Evolutionary conservation across 2,329 filamentous ascomycete genomes (phyloP).

Genomic region (Cladosporium sp.): DNA sequence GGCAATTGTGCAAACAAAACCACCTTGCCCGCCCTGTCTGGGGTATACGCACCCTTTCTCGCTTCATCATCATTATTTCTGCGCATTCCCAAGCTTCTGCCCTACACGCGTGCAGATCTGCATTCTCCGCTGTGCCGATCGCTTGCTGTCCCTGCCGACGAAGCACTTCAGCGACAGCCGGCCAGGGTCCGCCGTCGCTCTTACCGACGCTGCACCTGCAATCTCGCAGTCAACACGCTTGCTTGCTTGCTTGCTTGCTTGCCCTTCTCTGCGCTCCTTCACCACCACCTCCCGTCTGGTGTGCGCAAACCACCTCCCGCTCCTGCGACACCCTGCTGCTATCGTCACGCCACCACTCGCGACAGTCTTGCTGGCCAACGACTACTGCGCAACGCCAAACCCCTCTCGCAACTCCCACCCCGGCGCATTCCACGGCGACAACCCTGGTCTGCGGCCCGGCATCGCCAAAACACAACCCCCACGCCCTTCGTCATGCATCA

Average conservation of each 20-base stretch:
- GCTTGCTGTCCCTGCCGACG: neutral
- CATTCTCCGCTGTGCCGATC: neutral
- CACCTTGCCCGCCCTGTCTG: neutral
- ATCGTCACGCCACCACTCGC: neutral
- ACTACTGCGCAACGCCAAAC: neutral
- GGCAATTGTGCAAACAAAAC: neutral
- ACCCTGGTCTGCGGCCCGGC: conserved; percentile 2
- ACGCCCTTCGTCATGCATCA: conserved; percentile 9
- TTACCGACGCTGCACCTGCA: neutral
- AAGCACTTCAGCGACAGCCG: neutral
- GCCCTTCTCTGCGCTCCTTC: neutral
- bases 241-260: neutral
- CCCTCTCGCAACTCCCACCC: neutral
- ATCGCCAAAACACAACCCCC: conserved; percentile 1
- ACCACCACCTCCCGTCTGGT: neutral
- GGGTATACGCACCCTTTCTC: too few relatives aligned
- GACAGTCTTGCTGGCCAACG: conserved; percentile 9
- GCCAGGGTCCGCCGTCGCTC: neutral
- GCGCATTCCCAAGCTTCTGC: neutral
- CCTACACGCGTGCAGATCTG: neutral
- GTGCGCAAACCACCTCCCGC: neutral
- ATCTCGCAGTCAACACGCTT: neutral
- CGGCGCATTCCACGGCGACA: conserved; percentile 3
- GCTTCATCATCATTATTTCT: neutral
- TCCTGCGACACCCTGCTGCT: neutral